These are phyloP conservation scores for Mycena venus DNA, from an alignment of 768 basidiomycete species.

Conservation along the genomic window DNA sequence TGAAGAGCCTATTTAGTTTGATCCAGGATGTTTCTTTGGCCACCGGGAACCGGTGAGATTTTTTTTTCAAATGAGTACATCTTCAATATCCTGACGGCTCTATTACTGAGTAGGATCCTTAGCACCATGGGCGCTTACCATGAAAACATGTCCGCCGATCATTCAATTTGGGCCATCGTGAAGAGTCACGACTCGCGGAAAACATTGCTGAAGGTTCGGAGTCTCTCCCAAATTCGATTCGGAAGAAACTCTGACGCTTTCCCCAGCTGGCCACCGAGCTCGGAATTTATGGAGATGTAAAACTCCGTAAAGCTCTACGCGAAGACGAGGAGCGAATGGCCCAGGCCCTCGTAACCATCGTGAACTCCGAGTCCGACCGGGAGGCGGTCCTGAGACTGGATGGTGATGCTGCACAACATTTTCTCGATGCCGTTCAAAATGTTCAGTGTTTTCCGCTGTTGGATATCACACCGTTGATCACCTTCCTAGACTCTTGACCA, in stretches of 20 bases:
- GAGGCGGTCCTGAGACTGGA: neutral
- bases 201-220: neutral
- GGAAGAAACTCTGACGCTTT: neutral
- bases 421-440: conserved; percentile 11
- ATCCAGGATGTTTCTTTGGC: neutral
- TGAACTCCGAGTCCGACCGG: neutral
- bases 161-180: neutral
- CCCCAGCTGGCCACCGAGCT: neutral
- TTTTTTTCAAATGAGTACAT: neutral
- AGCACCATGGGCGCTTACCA: neutral
- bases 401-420: neutral
- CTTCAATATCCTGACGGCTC: neutral
- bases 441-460: neutral
- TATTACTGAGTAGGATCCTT: neutral
- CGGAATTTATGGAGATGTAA: neutral
- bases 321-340: conserved; percentile 16
- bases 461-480: neutral
- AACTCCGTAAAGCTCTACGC: neutral
- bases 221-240: too few relatives aligned
- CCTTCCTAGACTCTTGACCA: neutral
- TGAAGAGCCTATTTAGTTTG: neutral
- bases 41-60: neutral
- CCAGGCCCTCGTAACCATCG: neutral
- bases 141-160: neutral
- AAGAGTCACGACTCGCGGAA: neutral